Base-by-base conservation (phyloP, 345 rosid species). In the Trapa bicornis region DNA sequence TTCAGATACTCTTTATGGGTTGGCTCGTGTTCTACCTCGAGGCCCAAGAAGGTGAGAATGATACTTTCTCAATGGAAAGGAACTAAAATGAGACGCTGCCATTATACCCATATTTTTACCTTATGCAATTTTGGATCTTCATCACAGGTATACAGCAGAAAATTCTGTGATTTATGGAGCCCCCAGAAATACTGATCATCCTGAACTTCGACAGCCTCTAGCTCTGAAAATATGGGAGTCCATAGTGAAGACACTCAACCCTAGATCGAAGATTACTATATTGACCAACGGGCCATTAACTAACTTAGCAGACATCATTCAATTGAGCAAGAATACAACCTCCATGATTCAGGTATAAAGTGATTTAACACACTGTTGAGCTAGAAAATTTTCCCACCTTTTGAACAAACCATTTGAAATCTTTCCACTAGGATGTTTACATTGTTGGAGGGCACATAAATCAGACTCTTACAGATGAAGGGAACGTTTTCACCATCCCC, bases 1-100 rank as follows among this genome's bases (percentile, higher is more conserved):
- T 74, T 87, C 98, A 0, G 96, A 90, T 74, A 90, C 97, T 57
- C 90, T 93, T 65, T 93, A 82, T 6, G 98, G 98, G 10, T 77
- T 93, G 50, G 96, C 97, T 38, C 87, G 96, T 41, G 75, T 82
- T 64, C 71, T 93, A 61, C 97, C 98, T 0, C 79, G 91, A 76
- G 83, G 98, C 69, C 96, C 98, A 22, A 80, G 96, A 53, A 89
- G 98, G 97, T 89, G 42, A 48, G 29, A 22, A 22, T 22, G 45
- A 9, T 38, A 45, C 57, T 17, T 69, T 35, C 56, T 15, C 39
- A 32, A 17, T 50, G 2, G 2, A 17, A 60, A 16, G 53, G 47
- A 43, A 11, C 0, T 36, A 56, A 39, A 4, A 17, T 15, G 48
- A 11, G 5, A 37, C 1, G 14, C 39, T 37, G 16, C 29, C 17